Conservation (phyloP, 2,329 filamentous ascomycete genomes). For the Amauroascus verrucosus region DNA sequence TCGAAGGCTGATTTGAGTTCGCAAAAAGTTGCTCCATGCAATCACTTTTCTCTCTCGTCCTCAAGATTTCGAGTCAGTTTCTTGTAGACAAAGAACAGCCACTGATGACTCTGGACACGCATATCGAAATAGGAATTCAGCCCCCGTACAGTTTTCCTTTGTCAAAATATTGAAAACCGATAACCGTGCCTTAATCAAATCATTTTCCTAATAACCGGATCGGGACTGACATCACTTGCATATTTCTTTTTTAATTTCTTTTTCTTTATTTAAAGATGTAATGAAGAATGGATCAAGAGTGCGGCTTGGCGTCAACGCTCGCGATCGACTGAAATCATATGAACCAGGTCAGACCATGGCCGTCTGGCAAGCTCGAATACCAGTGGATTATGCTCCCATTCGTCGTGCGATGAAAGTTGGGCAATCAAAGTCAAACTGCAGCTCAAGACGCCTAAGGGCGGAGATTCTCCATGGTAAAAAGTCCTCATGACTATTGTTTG, state of each 20-base stretch:
- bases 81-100: neutral
- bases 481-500: neutral
- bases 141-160: neutral
- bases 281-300: neutral
- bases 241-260: slow-evolving; percentile 3
- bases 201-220: neutral
- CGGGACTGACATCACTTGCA: neutral
- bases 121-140: neutral
- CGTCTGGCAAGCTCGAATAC: neutral
- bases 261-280: neutral
- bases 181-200: neutral
- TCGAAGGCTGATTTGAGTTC: neutral
- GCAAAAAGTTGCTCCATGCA: neutral
- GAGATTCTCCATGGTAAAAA: neutral
- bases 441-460: slow-evolving; percentile 3
- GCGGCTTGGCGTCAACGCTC: neutral
- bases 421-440: slow-evolving; percentile 3
- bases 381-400: neutral
- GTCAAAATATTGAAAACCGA: neutral
- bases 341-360: neutral
- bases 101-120: neutral
- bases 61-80: neutral
- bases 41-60: neutral
- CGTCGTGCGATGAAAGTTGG: neutral
- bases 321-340: neutral